Conservation (phyloP, 352 stramenopile species). For the Thraustochytrium striatum region DNA sequence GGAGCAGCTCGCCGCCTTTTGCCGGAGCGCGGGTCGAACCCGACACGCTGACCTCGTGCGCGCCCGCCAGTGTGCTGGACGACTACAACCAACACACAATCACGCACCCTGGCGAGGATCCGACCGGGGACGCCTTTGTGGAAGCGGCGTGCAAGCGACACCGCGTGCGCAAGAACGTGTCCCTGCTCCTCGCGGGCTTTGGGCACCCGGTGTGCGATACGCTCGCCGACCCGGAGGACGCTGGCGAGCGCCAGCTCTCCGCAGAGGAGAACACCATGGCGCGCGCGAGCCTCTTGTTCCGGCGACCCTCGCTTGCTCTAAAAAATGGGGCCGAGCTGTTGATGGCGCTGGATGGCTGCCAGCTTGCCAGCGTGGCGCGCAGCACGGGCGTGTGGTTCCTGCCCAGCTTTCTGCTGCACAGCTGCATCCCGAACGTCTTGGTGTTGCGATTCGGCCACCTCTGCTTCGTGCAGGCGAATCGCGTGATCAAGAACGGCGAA, state of each 20-base stretch:
- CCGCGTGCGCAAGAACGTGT: too few relatives aligned
- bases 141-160: too few relatives aligned
- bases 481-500: neutral
- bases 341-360: neutral
- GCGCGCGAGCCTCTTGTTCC: neutral
- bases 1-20: too few relatives aligned
- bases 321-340: slow-evolving; percentile 27
- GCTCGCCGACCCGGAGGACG: neutral
- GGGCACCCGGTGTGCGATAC: too few relatives aligned
- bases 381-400: slow-evolving; percentile 9
- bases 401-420: slow-evolving; percentile 3
- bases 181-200: too few relatives aligned
- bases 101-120: neutral
- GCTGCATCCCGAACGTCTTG: slow-evolving; percentile 22
- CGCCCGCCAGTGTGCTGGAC: too few relatives aligned
- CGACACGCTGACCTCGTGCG: too few relatives aligned
- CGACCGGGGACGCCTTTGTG: neutral
- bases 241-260: too few relatives aligned
- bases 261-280: neutral
- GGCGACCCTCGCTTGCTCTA: neutral
- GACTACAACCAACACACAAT: too few relatives aligned
- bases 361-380: neutral
- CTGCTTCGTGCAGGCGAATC: slow-evolving; percentile 27
- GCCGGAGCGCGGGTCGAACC: too few relatives aligned
- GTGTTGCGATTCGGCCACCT: slow-evolving; percentile 21